Conservation (phyloP, 2,329 filamentous ascomycete species). For the Alternaria consortialis region DNA sequence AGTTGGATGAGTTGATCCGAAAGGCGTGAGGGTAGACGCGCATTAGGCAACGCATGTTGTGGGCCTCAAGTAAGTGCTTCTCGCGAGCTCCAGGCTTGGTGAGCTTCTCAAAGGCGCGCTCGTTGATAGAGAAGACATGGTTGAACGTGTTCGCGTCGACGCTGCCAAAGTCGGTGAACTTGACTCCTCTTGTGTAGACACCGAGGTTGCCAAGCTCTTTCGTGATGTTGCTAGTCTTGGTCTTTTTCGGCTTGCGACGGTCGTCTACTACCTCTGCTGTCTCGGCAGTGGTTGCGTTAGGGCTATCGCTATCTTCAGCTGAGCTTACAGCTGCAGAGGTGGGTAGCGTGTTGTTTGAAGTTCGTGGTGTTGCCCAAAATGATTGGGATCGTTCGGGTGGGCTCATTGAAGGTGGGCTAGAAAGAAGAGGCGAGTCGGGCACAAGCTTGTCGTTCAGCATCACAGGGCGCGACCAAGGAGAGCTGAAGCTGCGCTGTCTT, state of each 20-base stretch:
- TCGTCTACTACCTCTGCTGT: conserved; percentile 63
- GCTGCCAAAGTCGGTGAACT: conserved; percentile 81
- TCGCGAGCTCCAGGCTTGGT: conserved; percentile 77
- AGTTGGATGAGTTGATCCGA: conserved; percentile 88
- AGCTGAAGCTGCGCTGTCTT: conserved; percentile 75
- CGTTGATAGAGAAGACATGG: conserved; percentile 94
- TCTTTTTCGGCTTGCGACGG: conserved; percentile 68
- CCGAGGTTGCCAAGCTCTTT: conserved; percentile 84
- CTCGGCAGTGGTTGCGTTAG: conserved; percentile 63
- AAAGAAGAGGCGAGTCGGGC: conserved; percentile 58
- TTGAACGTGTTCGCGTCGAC: conserved; percentile 86
- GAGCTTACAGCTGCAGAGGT: conserved; percentile 64
- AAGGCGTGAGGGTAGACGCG: conserved; percentile 89
- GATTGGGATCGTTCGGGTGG: conserved; percentile 59
- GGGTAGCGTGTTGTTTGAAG: conserved; percentile 64
- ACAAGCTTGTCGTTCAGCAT: conserved; percentile 66
- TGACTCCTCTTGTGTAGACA: conserved; percentile 79
- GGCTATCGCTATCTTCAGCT: conserved; percentile 80
- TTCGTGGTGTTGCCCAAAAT: conserved; percentile 61
- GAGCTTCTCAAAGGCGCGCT: conserved; percentile 84
- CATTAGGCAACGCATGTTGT: conserved; percentile 88
- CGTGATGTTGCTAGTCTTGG: conserved; percentile 81
- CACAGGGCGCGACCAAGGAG: conserved; percentile 73
- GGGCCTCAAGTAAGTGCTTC: conserved; percentile 81
- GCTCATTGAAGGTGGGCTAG: conserved; percentile 63